Evolutionary conservation across 805 yeast genomes (phyloP).

Genomic region (Danielozyma ontarioensis): DNA sequence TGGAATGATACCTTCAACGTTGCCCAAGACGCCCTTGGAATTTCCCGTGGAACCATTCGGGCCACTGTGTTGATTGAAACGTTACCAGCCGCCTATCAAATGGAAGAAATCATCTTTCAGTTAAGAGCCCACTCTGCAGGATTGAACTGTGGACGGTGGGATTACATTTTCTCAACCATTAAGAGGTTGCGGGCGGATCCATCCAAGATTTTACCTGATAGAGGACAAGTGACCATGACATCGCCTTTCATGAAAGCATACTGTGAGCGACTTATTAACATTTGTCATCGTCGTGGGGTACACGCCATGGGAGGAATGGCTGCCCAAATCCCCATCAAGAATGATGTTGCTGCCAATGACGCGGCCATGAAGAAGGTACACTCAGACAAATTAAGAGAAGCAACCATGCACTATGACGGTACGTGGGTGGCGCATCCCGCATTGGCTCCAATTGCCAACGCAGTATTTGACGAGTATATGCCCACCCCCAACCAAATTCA

Average conservation of each 20-base stretch:
- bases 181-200: slow-evolving; percentile 14
- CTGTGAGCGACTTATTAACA: slow-evolving; percentile 13
- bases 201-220: slow-evolving; percentile 13
- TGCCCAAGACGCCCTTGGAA: slow-evolving; percentile 12
- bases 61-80: slow-evolving; percentile 19
- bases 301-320: slow-evolving; percentile 24
- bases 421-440: slow-evolving; percentile 21
- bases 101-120: slow-evolving; percentile 19
- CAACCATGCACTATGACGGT: slow-evolving; percentile 16
- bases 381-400: slow-evolving; percentile 16
- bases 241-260: slow-evolving; percentile 16
- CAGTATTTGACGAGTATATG: slow-evolving; percentile 13
- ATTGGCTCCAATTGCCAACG: slow-evolving; percentile 15
- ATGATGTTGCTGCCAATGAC: slow-evolving; percentile 11
- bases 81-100: slow-evolving; percentile 18
- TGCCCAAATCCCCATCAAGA: slow-evolving; percentile 19
- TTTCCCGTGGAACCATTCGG: slow-evolving; percentile 15
- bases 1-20: slow-evolving; percentile 18
- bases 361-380: slow-evolving; percentile 13
- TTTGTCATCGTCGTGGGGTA: slow-evolving; percentile 17
- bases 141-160: slow-evolving; percentile 21
- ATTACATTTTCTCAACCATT: slow-evolving; percentile 16
- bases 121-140: slow-evolving; percentile 15
- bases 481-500: slow-evolving; percentile 19
- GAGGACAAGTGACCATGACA: slow-evolving; percentile 17